phyloP scores from a whole-genome alignment of 345 rosid species.

The Hevea brasiliensis region DNA sequence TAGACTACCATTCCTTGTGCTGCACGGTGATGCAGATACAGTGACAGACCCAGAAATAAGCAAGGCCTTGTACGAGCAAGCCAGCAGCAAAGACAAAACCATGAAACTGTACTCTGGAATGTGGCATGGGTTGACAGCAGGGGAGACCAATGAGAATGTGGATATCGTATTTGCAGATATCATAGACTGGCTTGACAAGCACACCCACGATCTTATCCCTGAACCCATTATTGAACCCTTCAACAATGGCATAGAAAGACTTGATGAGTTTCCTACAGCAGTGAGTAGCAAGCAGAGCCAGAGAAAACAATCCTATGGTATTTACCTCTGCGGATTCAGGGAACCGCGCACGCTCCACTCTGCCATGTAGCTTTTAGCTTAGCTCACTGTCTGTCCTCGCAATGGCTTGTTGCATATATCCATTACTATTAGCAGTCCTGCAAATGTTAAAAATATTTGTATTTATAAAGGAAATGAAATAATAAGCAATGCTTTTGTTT shows the following conservation, averaged over 20 bases:
- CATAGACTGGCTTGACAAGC: conserved; percentile 67
- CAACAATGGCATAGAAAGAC: conserved; percentile 13
- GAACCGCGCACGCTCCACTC: conserved; percentile 59
- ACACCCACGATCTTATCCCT: conserved; percentile 20
- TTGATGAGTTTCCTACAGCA: neutral
- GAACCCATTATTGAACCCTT: conserved; percentile 30
- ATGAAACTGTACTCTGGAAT: conserved; percentile 79
- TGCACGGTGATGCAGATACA: conserved; percentile 92
- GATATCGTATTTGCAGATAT: conserved; percentile 73
- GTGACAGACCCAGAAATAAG: conserved; percentile 97
- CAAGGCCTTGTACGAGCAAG: conserved; percentile 72
- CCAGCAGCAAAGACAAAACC: conserved; percentile 78
- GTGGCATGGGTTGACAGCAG: conserved; percentile 91
- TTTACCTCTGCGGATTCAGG: conserved; percentile 59
- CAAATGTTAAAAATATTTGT: neutral
- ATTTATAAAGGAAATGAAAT: no score
- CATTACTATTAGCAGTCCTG: neutral
- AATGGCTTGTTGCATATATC: neutral
- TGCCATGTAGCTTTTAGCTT: conserved; percentile 43
- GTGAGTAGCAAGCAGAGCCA: neutral
- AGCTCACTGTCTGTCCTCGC: neutral
- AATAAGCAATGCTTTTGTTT: no score
- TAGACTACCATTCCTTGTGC: conserved; percentile 69
- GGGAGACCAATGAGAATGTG: conserved; percentile 77
- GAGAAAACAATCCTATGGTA: conserved; percentile 16